phyloP scores from a whole-genome alignment of 106 monocot species.

The Ottelia alismoides region DNA sequence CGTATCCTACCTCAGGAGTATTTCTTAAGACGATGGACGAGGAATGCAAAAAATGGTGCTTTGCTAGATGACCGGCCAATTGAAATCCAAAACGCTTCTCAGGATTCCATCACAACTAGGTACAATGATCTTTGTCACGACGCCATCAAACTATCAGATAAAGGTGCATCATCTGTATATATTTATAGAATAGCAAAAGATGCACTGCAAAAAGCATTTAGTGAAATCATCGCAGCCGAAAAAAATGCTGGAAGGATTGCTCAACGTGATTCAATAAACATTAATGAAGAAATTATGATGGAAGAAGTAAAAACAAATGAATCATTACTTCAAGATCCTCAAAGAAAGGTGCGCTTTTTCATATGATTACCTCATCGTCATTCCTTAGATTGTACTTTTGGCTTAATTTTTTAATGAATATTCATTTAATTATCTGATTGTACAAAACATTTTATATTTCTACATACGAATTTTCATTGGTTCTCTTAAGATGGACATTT shows the following conservation, averaged over 20 bases:
- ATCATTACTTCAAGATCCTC: slow-evolving; percentile 48
- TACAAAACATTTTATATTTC: no score
- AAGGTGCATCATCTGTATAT: slow-evolving; percentile 40
- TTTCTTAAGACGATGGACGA: slow-evolving; percentile 78
- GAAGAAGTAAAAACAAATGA: slow-evolving; percentile 56
- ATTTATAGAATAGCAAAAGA: slow-evolving; percentile 69
- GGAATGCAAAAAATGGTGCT: slow-evolving; percentile 49
- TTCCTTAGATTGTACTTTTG: no score
- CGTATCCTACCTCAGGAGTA: slow-evolving; percentile 58
- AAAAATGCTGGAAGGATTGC: slow-evolving; percentile 28
- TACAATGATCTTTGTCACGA: slow-evolving; percentile 71
- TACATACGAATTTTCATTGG: no score
- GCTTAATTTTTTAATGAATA: no score
- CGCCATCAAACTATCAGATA: slow-evolving; percentile 75
- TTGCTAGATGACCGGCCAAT: slow-evolving; percentile 18
- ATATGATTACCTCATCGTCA: no score
- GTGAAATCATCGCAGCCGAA: slow-evolving; percentile 53
- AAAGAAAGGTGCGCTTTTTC: slow-evolving; percentile 84
- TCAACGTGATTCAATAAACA: slow-evolving; percentile 82
- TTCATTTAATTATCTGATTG: no score
- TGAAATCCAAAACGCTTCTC: slow-evolving; percentile 15
- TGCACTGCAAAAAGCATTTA: slow-evolving; percentile 52
- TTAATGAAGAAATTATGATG: slow-evolving; percentile 82
- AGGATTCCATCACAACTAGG: slow-evolving; percentile 37
- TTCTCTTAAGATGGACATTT: no score